Conservation (phyloP, 257 asterid genomes). For the Jaltomata sinuosa region DNA sequence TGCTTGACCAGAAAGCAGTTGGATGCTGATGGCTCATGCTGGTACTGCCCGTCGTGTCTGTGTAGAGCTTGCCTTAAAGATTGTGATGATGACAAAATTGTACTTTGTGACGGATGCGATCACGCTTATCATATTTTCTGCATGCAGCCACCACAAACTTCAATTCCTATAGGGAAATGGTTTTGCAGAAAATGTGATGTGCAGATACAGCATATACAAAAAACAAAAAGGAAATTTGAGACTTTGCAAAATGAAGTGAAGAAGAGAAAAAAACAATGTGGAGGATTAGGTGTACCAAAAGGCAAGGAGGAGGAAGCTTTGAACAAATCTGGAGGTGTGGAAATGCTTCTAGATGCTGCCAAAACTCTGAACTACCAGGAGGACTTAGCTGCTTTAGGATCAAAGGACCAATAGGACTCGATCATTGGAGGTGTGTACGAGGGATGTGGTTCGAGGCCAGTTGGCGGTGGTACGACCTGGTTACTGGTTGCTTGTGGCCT, state of each 20-base stretch:
- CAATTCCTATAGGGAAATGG: slow-evolving; percentile 69
- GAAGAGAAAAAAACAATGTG: slow-evolving; percentile 29
- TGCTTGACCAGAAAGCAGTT: slow-evolving; percentile 68
- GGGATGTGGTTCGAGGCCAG: background rate
- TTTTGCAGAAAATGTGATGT: slow-evolving; percentile 54
- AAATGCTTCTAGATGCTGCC: slow-evolving; percentile 82
- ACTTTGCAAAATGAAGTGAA: slow-evolving; percentile 14
- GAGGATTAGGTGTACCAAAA: background rate
- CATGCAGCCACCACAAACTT: slow-evolving; percentile 55
- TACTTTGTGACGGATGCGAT: slow-evolving; percentile 88
- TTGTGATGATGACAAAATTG: slow-evolving; percentile 70
- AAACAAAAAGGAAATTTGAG: slow-evolving; percentile 39
- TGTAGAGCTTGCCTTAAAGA: slow-evolving; percentile 69
- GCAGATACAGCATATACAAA: slow-evolving; percentile 39
- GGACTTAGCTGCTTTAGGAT: slow-evolving; percentile 27
- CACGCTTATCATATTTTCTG: slow-evolving; percentile 80
- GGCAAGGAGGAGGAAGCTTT: slow-evolving; percentile 20
- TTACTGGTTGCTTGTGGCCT: background rate
- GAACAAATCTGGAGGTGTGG: slow-evolving; percentile 66
- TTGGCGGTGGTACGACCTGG: background rate
- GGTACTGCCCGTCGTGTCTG: slow-evolving; percentile 95
- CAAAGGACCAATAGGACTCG: slow-evolving; percentile 7
- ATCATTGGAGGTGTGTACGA: background rate
- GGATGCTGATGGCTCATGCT: slow-evolving; percentile 39
- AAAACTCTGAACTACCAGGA: slow-evolving; percentile 63